Evolutionary conservation across 768 basidiomycete genomes (phyloP), one percentile per base, ranked within the genome.

Genomic region (Favolaschia claudopus): DNA sequence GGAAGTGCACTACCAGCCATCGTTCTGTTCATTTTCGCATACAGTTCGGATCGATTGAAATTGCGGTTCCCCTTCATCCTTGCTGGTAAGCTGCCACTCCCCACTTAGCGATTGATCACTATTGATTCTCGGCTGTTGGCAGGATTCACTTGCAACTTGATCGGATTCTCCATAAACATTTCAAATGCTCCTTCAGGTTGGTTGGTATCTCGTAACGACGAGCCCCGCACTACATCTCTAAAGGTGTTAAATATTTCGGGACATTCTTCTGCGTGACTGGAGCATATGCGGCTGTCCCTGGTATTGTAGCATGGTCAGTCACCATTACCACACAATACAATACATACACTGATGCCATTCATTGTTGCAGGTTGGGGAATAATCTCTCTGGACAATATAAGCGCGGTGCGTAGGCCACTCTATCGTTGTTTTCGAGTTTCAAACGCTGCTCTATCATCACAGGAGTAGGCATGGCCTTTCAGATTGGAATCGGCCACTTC

Each of bases 351-450:
- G n/a, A n/a, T n/a, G n/a, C n/a, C n/a, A n/a, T 29, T 49, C 10
- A 31, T 39, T 36, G 33, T 38, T 14, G 14, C 50, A 89, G 88
- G 88, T 72, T 87, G 6, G 84, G 84, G 22, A 88, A 87, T 64
- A 89, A 91, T 62, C 76, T 89, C 12, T 73, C 82, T 0, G 89
- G 89, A 0, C 86, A 88, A 58, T 89, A 87, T 68, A 91, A 90
- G 68, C 87, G 89, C 4, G 89, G 78, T 1, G n/a, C n/a, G n/a
- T n/a, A n/a, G n/a, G n/a, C n/a, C n/a, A n/a, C n/a, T n/a, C n/a
- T n/a, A n/a, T n/a, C n/a, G n/a, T n/a, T n/a, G n/a, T n/a, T n/a
- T n/a, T n/a, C n/a, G n/a, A n/a, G n/a, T n/a, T n/a, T n/a, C n/a
- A n/a, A n/a, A n/a, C n/a, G n/a, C n/a, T n/a, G n/a, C n/a, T n/a